Percentiles rank a stretch among this genome's conserved stretches.
These are phyloP conservation scores for Mycena pura DNA, from an alignment of 768 basidiomycete species.

Conservation along the genomic window DNA sequence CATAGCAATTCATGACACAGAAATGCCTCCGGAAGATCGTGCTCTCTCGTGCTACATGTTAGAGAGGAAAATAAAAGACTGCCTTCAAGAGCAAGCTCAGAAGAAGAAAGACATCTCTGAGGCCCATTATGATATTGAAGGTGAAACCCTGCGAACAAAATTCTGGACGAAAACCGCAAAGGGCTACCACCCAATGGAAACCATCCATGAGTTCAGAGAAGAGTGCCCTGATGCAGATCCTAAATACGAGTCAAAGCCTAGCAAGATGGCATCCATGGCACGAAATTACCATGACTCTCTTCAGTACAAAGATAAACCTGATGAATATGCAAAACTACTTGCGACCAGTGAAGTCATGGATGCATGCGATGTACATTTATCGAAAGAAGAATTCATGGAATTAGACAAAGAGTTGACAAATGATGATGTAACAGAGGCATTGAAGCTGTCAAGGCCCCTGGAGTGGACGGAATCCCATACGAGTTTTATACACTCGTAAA, in stretches of 20 bases:
- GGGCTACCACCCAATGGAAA: not conserved
- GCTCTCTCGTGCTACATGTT: not conserved
- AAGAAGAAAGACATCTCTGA: not conserved
- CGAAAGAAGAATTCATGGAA: not conserved
- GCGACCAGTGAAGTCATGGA: not conserved
- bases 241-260: not conserved
- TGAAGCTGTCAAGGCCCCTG: not conserved
- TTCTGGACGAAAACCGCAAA: not conserved
- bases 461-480: too few species aligned
- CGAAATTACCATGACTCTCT: not conserved
- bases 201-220: not conserved
- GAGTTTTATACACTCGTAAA: too few species aligned
- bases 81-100: not conserved
- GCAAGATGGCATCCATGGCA: not conserved
- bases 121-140: not conserved
- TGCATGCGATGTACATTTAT: not conserved
- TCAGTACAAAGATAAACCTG: not conserved
- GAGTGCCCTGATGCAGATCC: not conserved
- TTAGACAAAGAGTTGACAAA: not conserved
- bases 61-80: not conserved
- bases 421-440: not conserved
- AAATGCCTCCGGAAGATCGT: not conserved
- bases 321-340: not conserved
- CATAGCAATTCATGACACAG: not conserved
- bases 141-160: not conserved